Percentiles rank a stretch among this genome's conserved stretches.
Evolutionary conservation across 2,329 filamentous ascomycete species (phyloP).

Genomic region (Lomentospora prolificans): DNA sequence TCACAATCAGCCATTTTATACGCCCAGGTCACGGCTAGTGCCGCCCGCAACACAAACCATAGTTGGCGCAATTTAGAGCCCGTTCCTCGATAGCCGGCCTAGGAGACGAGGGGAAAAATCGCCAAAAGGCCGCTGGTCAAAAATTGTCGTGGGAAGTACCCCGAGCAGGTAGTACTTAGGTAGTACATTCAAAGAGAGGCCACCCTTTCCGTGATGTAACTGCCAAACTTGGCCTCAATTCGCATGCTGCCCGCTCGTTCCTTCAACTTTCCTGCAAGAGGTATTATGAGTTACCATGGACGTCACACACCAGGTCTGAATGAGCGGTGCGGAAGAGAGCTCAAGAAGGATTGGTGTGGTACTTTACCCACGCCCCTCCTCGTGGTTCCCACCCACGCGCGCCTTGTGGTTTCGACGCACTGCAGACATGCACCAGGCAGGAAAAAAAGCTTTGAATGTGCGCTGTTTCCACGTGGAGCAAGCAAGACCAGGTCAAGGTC

Average conservation of each 20-base stretch:
- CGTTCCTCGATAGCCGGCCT: too few species aligned
- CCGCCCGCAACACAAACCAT: not conserved
- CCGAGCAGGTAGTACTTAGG: too few species aligned
- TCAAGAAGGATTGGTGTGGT: too few species aligned
- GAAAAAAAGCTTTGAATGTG: not conserved
- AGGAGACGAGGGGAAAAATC: not conserved
- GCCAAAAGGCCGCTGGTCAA: not conserved
- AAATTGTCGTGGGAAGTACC: too few species aligned
- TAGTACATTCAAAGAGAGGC: too few species aligned
- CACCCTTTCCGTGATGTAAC: too few species aligned
- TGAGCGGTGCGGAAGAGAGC: not conserved
- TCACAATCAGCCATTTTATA: not conserved
- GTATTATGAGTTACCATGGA: not conserved
- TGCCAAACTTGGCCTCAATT: not conserved
- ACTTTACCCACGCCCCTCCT: not conserved
- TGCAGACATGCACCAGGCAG: not conserved
- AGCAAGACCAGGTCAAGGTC: not conserved
- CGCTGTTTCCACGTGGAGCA: not conserved
- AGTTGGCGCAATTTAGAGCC: not conserved
- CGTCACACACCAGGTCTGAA: not conserved
- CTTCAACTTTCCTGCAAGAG: not conserved
- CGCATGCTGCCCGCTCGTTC: not conserved
- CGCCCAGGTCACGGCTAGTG: not conserved
- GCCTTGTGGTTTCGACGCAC: not conserved
- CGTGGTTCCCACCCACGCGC: not conserved